These are phyloP conservation scores for Neocallimastix lanati DNA, from an alignment of 192 early-diverging fungal species.

Conservation along the genomic window DNA sequence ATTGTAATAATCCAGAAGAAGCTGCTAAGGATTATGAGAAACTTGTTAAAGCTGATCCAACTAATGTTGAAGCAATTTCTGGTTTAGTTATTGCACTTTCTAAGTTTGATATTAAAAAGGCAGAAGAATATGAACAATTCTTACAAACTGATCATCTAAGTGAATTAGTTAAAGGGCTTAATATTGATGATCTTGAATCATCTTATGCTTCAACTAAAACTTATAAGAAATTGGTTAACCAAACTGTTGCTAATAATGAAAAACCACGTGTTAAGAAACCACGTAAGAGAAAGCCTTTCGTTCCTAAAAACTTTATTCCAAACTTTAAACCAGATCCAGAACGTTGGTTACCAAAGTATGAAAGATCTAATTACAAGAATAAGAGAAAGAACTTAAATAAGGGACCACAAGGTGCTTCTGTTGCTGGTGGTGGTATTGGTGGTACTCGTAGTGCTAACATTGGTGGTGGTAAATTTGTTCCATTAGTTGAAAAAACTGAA, in stretches of 20 bases:
- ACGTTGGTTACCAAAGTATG: neutral
- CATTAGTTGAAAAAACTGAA: neutral
- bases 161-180: neutral
- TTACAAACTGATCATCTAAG: neutral
- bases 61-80: constrained; percentile 39
- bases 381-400: neutral
- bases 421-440: neutral
- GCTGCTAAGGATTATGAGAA: constrained; percentile 51
- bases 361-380: neutral
- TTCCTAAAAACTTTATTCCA: neutral
- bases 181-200: neutral
- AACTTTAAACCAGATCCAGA: neutral
- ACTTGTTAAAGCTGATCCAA: constrained; percentile 44
- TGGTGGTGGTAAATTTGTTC: neutral
- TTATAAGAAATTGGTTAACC: neutral
- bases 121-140: constrained; percentile 31
- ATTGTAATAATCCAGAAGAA: constrained; percentile 28
- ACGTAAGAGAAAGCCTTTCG: neutral
- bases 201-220: neutral
- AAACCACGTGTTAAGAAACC: neutral
- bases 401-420: neutral
- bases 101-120: constrained; percentile 30
- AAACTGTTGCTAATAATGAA: neutral
- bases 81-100: constrained; percentile 46
- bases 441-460: neutral